phyloP scores from a whole-genome alignment of 1,284 basidiomycete species.

The Cryptococcus sp. region DNA sequence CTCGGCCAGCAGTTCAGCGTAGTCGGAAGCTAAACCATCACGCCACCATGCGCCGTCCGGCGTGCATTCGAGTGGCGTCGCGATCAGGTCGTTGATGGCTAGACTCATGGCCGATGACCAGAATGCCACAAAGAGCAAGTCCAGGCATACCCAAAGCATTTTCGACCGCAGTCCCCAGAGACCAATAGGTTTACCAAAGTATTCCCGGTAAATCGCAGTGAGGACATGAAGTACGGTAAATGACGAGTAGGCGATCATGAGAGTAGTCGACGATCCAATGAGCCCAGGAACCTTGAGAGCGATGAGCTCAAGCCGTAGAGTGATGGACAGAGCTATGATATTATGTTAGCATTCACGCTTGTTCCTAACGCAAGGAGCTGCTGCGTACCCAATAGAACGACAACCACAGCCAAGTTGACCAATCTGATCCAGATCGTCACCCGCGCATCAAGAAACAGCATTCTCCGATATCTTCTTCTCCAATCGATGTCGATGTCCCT shows the following conservation, averaged over 20 bases:
- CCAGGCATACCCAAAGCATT: conserved; percentile 54
- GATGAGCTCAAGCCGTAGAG: conserved; percentile 50
- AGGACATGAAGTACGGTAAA: conserved; percentile 57
- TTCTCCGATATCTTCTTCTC: conserved; percentile 44
- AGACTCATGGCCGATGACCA: conserved; percentile 53
- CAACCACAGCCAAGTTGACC: conserved; percentile 56
- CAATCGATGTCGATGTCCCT: conserved; percentile 27
- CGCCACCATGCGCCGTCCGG: conserved; percentile 45
- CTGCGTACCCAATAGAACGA: conserved; percentile 51
- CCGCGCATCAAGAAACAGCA: conserved; percentile 54
- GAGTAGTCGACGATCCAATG: conserved; percentile 58
- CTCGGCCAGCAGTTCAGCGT: conserved; percentile 23
- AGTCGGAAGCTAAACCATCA: conserved; percentile 18
- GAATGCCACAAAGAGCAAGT: conserved; percentile 57
- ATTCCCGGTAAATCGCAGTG: conserved; percentile 56
- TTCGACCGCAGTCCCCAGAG: conserved; percentile 58
- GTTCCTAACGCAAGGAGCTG: not conserved
- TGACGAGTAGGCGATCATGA: conserved; percentile 57
- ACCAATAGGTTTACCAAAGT: conserved; percentile 60
- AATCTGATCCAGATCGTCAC: conserved; percentile 58
- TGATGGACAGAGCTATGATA: conserved; percentile 49
- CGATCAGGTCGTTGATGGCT: conserved; percentile 59
- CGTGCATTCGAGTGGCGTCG: conserved; percentile 58
- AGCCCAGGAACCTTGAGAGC: conserved; percentile 48
- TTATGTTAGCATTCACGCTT: not conserved